These are phyloP conservation scores for Eutrema heterophyllum DNA, from an alignment of 345 rosid genomes.

Conservation along the genomic window DNA sequence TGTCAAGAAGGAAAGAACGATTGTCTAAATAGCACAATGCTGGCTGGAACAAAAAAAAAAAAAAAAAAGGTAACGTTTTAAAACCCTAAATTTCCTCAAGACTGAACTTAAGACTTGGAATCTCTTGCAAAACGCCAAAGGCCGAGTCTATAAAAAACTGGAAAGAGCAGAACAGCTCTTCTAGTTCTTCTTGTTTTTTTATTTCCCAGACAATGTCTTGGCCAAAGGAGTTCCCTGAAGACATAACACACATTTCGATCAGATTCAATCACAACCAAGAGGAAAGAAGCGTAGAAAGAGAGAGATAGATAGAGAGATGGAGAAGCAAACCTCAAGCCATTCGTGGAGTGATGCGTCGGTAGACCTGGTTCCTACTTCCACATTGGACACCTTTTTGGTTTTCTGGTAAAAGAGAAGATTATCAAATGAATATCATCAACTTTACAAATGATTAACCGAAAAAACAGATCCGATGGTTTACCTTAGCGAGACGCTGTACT, in stretches of 20 bases:
- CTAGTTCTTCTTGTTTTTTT: conserved; percentile 35
- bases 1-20: neutral
- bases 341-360: conserved; percentile 77
- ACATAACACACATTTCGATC: neutral
- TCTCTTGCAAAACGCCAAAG: conserved; percentile 16
- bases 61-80: conserved; percentile 10
- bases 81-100: conserved; percentile 24
- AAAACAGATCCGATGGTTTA: conserved; percentile 20
- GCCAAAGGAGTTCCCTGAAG: conserved; percentile 29
- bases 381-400: conserved; percentile 83
- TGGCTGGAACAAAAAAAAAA: conserved; percentile 13
- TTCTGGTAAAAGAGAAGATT: conserved; percentile 43
- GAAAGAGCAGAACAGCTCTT: neutral
- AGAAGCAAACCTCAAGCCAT: conserved; percentile 74
- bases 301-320: too few relatives aligned
- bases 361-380: conserved; percentile 82
- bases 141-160: conserved; percentile 20
- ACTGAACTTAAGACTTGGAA: conserved; percentile 20
- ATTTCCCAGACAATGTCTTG: conserved; percentile 32
- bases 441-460: neutral
- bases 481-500: conserved; percentile 82
- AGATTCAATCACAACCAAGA: conserved; percentile 5
- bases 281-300: neutral
- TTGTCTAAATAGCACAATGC: conserved; percentile 30
- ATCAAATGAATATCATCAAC: neutral